These are phyloP conservation scores for Skeletonema menzelii DNA, from an alignment of 108 stramenopile species.

Conservation along the genomic window DNA sequence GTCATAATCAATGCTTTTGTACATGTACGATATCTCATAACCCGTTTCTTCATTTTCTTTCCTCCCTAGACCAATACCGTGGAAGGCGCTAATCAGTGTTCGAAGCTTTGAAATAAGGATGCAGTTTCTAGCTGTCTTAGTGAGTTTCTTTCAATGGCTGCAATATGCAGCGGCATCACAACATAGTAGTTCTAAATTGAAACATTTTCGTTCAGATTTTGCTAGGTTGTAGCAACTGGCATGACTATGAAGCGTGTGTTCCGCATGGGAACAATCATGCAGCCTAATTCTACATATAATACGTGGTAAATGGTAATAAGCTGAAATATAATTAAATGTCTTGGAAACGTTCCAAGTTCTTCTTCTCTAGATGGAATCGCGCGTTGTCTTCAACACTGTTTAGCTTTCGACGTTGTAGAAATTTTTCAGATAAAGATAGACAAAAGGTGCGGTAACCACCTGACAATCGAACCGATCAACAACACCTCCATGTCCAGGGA, in stretches of 20 bases:
- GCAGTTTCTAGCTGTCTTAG: too few relatives aligned
- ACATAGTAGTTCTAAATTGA: neutral
- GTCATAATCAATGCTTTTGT: too few relatives aligned
- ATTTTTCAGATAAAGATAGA: slow-evolving; percentile 62
- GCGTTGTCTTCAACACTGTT: neutral
- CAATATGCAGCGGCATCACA: neutral
- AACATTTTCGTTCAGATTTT: too few relatives aligned
- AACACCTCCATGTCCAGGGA: slow-evolving; percentile 98
- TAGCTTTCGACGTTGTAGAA: slow-evolving; percentile 10
- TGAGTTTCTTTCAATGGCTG: neutral
- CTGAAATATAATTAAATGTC: neutral
- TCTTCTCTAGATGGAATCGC: neutral
- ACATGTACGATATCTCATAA: neutral
- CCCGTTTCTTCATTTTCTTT: neutral
- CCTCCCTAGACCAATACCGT: neutral
- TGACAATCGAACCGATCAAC: slow-evolving; percentile 98
- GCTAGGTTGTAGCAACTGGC: too few relatives aligned
- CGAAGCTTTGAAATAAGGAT: too few relatives aligned
- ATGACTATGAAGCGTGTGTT: too few relatives aligned
- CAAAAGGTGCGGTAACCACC: slow-evolving; percentile 90
- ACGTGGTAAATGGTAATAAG: neutral
- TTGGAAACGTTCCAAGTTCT: neutral
- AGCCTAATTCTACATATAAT: neutral
- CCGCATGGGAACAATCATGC: too few relatives aligned
- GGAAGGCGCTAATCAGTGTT: neutral